phyloP scores from a whole-genome alignment of 2,329 filamentous ascomycete genomes.

The Xylariaceae sp. region DNA sequence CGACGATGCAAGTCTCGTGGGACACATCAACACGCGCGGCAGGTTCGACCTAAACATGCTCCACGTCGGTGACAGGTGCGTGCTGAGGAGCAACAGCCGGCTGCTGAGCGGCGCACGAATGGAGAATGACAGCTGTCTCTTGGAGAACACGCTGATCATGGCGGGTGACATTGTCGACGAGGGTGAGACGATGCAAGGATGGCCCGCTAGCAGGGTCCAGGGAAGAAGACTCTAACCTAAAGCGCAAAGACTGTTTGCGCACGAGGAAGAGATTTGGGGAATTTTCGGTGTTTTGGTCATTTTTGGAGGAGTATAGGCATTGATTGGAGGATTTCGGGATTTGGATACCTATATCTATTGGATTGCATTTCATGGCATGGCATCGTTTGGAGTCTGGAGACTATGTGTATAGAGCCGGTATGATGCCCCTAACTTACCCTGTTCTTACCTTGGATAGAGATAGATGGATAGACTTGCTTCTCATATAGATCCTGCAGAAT shows the following conservation, averaged over 20 bases:
- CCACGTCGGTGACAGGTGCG: constrained; percentile 45
- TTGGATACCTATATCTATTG: too few relatives aligned
- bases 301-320: too few relatives aligned
- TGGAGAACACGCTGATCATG: constrained; percentile 55
- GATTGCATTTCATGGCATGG: too few relatives aligned
- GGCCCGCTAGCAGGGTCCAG: constrained; percentile 37
- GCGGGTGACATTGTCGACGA: constrained; percentile 50
- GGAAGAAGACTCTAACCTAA: too few relatives aligned
- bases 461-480: too few relatives aligned
- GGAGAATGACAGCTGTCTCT: constrained; percentile 46
- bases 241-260: neutral
- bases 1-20: constrained; percentile 51
- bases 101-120: constrained; percentile 49
- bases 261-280: neutral
- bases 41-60: constrained; percentile 51
- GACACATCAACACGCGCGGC: constrained; percentile 51
- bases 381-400: too few relatives aligned
- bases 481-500: too few relatives aligned
- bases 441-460: too few relatives aligned
- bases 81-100: constrained; percentile 46
- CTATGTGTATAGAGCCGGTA: too few relatives aligned
- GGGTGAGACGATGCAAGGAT: constrained; percentile 47
- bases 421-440: too few relatives aligned
- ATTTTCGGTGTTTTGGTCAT: neutral
- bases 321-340: too few relatives aligned